Evolutionary conservation across 495 filamentous ascomycete species (phyloP).

Genomic region (Xylaria grammica): DNA sequence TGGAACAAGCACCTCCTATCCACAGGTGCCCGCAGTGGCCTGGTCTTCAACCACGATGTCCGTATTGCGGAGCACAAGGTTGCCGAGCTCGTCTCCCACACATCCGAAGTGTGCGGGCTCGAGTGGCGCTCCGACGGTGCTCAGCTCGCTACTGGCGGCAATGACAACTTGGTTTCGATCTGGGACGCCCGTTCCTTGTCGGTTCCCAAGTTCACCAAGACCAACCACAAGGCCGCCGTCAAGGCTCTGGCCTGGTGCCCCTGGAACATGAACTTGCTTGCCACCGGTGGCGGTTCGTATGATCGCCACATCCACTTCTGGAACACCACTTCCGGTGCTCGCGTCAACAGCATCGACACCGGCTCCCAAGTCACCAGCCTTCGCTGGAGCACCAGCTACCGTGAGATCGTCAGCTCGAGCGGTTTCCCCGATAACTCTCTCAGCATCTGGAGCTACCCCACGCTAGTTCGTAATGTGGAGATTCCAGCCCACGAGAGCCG

Average conservation of each 20-base stretch:
- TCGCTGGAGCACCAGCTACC: slow-evolving; percentile 94
- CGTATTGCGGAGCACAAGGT: slow-evolving; percentile 97
- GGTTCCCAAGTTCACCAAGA: slow-evolving; percentile 98
- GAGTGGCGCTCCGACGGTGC: slow-evolving; percentile 97
- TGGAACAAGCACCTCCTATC: slow-evolving; percentile 98
- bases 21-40: slow-evolving; percentile 88
- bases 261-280: slow-evolving; percentile 96
- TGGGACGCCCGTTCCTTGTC: slow-evolving; percentile 94
- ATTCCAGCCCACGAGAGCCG: slow-evolving; percentile 98
- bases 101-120: slow-evolving; percentile 95
- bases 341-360: slow-evolving; percentile 98
- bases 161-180: slow-evolving; percentile 98
- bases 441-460: slow-evolving; percentile 98
- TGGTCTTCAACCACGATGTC: slow-evolving; percentile 99
- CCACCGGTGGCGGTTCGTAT: slow-evolving; percentile 94
- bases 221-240: slow-evolving; percentile 97
- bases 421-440: slow-evolving; percentile 99
- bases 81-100: slow-evolving; percentile 94
- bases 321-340: slow-evolving; percentile 96
- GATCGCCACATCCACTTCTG: slow-evolving; percentile 99
- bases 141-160: slow-evolving; percentile 95
- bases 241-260: slow-evolving; percentile 99
- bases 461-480: slow-evolving; percentile 93
- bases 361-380: slow-evolving; percentile 96
- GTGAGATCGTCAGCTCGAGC: slow-evolving; percentile 95